Evolutionary conservation across 2,329 filamentous ascomycete genomes (phyloP).

Genomic region (Sporothrix brasiliensis): DNA sequence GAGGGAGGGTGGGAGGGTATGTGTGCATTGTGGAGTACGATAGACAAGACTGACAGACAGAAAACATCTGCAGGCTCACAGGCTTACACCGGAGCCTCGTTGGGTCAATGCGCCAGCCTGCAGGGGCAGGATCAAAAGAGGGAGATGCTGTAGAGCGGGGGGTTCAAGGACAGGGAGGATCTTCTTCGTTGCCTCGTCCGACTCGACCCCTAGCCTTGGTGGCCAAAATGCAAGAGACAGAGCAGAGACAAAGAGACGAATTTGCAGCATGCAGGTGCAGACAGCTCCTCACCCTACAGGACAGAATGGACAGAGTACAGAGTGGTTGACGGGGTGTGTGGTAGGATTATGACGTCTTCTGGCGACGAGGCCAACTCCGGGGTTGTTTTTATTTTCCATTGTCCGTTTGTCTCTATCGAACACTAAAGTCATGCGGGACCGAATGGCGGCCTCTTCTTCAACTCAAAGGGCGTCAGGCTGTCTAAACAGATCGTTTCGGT

Average conservation of each 20-base stretch:
- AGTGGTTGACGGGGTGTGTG: no score
- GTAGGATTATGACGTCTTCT: no score
- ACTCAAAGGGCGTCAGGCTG: background rate
- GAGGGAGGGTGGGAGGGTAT: background rate
- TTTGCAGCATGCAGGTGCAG: background rate
- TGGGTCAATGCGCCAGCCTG: conserved; percentile 4
- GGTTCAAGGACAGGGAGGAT: background rate
- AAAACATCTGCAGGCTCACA: conserved; percentile 22
- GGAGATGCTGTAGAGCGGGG: background rate
- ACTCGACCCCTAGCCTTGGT: background rate
- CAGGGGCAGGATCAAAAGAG: background rate
- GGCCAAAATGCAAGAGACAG: background rate
- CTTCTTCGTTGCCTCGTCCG: background rate
- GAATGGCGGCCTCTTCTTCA: no score
- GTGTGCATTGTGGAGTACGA: background rate
- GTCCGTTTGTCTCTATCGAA: no score
- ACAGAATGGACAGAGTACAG: no score
- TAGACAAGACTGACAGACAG: background rate
- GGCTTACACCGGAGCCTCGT: conserved; percentile 21
- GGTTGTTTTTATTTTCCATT: no score
- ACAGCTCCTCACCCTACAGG: no score
- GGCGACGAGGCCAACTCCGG: no score
- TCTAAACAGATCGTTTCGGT: background rate
- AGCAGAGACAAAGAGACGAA: background rate
- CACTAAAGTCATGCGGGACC: no score